Evolutionary conservation across 2,329 filamentous ascomycete genomes (phyloP).

Genomic region (Neurospora sp.): DNA sequence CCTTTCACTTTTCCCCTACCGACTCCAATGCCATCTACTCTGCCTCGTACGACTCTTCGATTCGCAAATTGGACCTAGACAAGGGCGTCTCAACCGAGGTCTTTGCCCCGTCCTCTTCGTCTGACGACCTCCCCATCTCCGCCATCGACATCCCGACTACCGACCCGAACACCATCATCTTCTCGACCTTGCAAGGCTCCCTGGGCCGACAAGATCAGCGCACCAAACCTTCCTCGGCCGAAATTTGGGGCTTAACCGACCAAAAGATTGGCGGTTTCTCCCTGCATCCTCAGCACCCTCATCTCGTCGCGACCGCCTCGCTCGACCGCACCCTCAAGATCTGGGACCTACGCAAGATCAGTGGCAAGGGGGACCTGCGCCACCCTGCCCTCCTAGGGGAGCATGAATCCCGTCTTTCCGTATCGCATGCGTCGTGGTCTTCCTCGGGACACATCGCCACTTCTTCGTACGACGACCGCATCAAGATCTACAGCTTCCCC

Average conservation of each 20-base stretch:
- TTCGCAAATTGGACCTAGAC: slow-evolving; percentile 75
- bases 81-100: slow-evolving; percentile 73
- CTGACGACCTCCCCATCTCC: slow-evolving; percentile 70
- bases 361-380: slow-evolving; percentile 47
- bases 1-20: slow-evolving; percentile 66
- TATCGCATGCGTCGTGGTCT: slow-evolving; percentile 90
- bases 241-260: slow-evolving; percentile 69
- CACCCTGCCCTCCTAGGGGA: slow-evolving; percentile 67
- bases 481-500: slow-evolving; percentile 82
- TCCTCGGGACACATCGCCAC: slow-evolving; percentile 78
- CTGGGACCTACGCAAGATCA: slow-evolving; percentile 83
- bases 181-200: slow-evolving; percentile 74
- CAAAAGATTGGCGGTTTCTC: slow-evolving; percentile 96
- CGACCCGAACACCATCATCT: slow-evolving; percentile 68
- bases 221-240: slow-evolving; percentile 42
- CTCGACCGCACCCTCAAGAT: slow-evolving; percentile 83
- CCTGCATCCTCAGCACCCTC: slow-evolving; percentile 67
- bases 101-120: slow-evolving; percentile 62
- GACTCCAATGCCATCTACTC: slow-evolving; percentile 72
- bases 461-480: slow-evolving; percentile 85
- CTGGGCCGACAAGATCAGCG: slow-evolving; percentile 78
- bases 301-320: slow-evolving; percentile 81
- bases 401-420: slow-evolving; percentile 72
- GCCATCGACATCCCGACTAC: slow-evolving; percentile 68
- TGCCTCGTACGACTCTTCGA: slow-evolving; percentile 85